Percentiles rank a stretch among this genome's conserved stretches.
Conservation (phyloP, 2,329 filamentous ascomycete species). For the Colletotrichum melonis region DNA sequence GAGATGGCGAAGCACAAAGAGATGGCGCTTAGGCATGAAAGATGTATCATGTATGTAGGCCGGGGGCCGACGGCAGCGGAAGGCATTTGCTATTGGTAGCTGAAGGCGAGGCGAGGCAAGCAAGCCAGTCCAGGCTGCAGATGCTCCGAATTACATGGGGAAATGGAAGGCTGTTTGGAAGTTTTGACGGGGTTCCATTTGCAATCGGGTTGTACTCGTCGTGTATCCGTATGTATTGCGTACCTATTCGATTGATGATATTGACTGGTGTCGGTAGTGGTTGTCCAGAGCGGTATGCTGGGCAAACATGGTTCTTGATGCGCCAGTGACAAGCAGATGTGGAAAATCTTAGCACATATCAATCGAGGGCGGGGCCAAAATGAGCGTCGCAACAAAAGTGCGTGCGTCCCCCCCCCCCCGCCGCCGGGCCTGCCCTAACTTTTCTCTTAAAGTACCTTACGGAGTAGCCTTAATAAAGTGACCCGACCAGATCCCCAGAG, state of each 20-base stretch:
- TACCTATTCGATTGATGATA: no score
- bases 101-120: neutral
- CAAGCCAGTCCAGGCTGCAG: neutral
- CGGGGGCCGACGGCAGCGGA: neutral
- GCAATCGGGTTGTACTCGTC: neutral
- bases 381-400: slow-evolving; percentile 12
- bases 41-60: neutral
- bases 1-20: neutral
- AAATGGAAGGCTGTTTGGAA: neutral
- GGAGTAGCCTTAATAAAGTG: no score
- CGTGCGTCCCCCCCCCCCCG: neutral
- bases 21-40: neutral
- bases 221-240: neutral
- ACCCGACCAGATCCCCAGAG: neutral
- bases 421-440: neutral
- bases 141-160: neutral
- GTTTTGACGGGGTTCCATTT: neutral
- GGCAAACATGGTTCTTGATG: slow-evolving; percentile 9
- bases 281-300: neutral
- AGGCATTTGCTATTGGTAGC: neutral
- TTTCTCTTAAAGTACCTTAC: no score
- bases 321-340: neutral
- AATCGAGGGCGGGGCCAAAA: neutral
- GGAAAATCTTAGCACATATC: neutral
- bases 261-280: neutral